Percentiles rank a stretch among this genome's conserved stretches.
Conservation (phyloP, 805 yeast species). For the Zygosaccharomyces pseudorouxii region DNA sequence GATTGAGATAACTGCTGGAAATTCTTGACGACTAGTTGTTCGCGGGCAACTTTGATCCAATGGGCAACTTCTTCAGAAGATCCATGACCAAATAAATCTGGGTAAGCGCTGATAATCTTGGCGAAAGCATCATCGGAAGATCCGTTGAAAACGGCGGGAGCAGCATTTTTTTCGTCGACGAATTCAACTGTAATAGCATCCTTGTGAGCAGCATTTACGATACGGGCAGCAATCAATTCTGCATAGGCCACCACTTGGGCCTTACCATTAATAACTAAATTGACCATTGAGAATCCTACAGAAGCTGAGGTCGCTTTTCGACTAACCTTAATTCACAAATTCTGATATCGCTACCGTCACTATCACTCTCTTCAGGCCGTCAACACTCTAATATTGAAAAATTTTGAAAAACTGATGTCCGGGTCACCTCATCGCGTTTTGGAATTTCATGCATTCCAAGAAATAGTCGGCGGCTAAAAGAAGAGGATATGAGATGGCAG, state of each 20-base stretch:
- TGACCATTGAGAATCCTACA: slow-evolving; percentile 10
- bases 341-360: neutral
- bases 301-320: neutral
- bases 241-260: slow-evolving; percentile 81
- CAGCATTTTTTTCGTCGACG: slow-evolving; percentile 67
- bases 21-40: slow-evolving; percentile 72
- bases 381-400: neutral
- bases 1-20: slow-evolving; percentile 78
- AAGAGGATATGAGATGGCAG: neutral
- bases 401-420: slow-evolving; percentile 7
- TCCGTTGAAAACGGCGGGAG: slow-evolving; percentile 46
- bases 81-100: slow-evolving; percentile 38
- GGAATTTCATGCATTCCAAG: neutral
- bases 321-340: neutral
- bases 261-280: slow-evolving; percentile 73
- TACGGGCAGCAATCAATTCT: slow-evolving; percentile 69
- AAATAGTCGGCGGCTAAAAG: neutral
- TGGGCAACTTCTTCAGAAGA: slow-evolving; percentile 39
- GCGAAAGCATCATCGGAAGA: slow-evolving; percentile 44
- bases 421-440: slow-evolving; percentile 5
- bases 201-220: slow-evolving; percentile 52
- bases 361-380: neutral
- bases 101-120: slow-evolving; percentile 49
- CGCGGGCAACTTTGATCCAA: slow-evolving; percentile 66
- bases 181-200: slow-evolving; percentile 56